Base-by-base conservation (phyloP, 108 stramenopile species). In the Fistulifera pelliculosa region DNA sequence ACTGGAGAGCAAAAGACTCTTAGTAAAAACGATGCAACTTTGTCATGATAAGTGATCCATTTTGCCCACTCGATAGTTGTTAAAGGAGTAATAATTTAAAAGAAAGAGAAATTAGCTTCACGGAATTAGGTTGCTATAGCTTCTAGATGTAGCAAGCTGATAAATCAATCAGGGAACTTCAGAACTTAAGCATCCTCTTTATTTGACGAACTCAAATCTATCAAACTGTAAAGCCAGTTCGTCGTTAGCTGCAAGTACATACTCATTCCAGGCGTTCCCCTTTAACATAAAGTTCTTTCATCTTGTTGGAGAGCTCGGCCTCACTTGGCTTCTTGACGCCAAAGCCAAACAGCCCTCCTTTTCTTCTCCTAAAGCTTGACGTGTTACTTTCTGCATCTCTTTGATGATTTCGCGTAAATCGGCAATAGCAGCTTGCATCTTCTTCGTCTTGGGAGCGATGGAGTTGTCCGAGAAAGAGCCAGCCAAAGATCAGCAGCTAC, bases 181-280 rank as follows among this genome's bases (percentile, higher is more conserved):
- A 35, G 8, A 35, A 3, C 31, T n/a, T n/a, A n/a, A n/a, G n/a
- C n/a, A n/a, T n/a, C n/a, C n/a, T n/a, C 27, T 55, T 25, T 60
- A 60, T 24, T 49, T 48, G 47, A 87, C 66, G 40, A 68, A 87
- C 18, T 79, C 73, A 26, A 87, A 52, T 56, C 80, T 75, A 14
- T 66, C 58, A 27, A 87, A 62, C 55, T 70, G 64, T 10, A 83
- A 50, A 21, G 86, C 77, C 64, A 87, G 65, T n/a, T 78, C 82
- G 40, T 79, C 86, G 55, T 87, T 87, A 43, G 82, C 80, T 10
- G 54, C 54, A 58, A 69, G 83, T 11, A 77, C 51, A 42, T 83
- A 87, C 27, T 73, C 69, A 52, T 87, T 87, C 52, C 59, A 87
- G 14, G 81, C 75, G 51, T 75, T 80, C n/a, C 86, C 86, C 86